Evolutionary conservation across 2,329 filamentous ascomycete genomes (phyloP).

Genomic region (Venturia oleaginea): DNA sequence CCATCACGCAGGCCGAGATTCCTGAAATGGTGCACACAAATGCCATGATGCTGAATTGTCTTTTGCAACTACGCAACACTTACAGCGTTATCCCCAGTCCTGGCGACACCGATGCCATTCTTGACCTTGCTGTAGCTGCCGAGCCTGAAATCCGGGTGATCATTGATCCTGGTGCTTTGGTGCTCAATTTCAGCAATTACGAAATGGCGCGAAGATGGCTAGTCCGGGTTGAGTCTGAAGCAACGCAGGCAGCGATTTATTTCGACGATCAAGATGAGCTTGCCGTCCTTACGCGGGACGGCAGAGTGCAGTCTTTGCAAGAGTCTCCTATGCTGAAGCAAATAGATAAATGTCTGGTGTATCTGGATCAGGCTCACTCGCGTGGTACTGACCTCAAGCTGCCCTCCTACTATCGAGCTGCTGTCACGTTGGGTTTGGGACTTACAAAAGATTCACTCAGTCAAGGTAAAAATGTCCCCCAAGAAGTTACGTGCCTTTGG

Average conservation of each 20-base stretch:
- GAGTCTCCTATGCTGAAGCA: constrained; percentile 50
- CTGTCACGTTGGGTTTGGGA: constrained; percentile 56
- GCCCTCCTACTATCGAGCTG: constrained; percentile 50
- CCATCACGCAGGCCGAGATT: constrained; percentile 48
- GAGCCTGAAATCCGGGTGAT: constrained; percentile 45
- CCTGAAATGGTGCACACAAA: constrained; percentile 53
- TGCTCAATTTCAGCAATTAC: constrained; percentile 55
- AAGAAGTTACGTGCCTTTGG: no score
- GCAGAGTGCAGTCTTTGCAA: constrained; percentile 40
- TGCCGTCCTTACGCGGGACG: constrained; percentile 42
- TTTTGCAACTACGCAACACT: constrained; percentile 47
- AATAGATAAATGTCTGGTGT: constrained; percentile 53
- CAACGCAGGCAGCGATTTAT: constrained; percentile 44
- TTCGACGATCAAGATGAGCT: constrained; percentile 48
- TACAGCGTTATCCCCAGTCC: constrained; percentile 19
- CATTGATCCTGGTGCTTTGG: constrained; percentile 61
- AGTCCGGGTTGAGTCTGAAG: constrained; percentile 12
- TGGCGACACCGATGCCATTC: constrained; percentile 27
- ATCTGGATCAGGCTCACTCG: constrained; percentile 57
- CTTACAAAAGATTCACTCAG: constrained; percentile 61
- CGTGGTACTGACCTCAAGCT: constrained; percentile 57
- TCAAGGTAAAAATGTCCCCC: no score
- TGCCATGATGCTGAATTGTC: constrained; percentile 51
- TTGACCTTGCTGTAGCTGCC: constrained; percentile 36
- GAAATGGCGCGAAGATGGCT: constrained; percentile 49